Conservation (phyloP, 1,284 basidiomycete species). For the Cystobasidium pallidum region DNA sequence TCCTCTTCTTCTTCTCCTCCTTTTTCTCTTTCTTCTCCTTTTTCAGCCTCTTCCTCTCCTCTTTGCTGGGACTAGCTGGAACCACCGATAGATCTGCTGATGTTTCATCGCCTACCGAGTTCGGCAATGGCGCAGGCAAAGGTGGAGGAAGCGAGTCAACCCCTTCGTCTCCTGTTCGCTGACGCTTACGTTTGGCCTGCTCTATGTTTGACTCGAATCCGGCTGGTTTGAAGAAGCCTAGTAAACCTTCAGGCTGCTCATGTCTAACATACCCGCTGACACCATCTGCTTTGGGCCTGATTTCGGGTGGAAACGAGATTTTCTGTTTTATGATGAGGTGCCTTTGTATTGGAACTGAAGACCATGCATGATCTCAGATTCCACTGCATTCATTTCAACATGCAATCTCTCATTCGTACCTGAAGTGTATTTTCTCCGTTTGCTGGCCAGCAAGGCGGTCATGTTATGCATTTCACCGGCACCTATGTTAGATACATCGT, state of each 20-base stretch:
- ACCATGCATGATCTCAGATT: neutral
- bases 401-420: neutral
- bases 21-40: constrained; percentile 31
- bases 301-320: constrained; percentile 17
- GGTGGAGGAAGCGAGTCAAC: constrained; percentile 1
- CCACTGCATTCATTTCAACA: neutral
- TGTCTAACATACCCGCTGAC: constrained; percentile 9
- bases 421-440: constrained; percentile 23
- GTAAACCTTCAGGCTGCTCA: constrained; percentile 36
- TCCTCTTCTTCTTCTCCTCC: constrained; percentile 33
- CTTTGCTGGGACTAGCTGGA: constrained; percentile 9
- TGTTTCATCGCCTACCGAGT: neutral
- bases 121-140: neutral
- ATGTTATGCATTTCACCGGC: constrained; percentile 39
- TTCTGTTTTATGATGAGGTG: constrained; percentile 33
- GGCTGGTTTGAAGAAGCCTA: constrained; percentile 32
- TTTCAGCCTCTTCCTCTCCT: constrained; percentile 22
- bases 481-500: constrained; percentile 29
- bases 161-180: neutral
- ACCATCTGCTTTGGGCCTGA: neutral
- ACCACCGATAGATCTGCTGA: constrained; percentile 6
- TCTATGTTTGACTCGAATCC: constrained; percentile 16
- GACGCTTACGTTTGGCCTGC: neutral
- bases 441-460: constrained; percentile 33
- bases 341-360: constrained; percentile 29